These are phyloP conservation scores for Xylaria sp. DNA, from an alignment of 2,329 filamentous ascomycete species.

Conservation along the genomic window DNA sequence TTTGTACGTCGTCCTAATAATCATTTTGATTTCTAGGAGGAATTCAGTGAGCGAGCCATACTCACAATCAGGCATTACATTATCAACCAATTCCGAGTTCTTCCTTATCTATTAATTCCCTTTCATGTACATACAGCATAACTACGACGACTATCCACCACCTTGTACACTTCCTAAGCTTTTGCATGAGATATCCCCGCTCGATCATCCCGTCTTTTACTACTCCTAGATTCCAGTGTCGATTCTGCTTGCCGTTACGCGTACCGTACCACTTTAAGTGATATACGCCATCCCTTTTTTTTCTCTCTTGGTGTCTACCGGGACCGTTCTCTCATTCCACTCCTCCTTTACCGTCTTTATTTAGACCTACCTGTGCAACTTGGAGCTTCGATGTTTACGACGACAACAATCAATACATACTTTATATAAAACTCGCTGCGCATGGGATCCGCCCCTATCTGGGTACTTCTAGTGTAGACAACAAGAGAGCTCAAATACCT, in stretches of 20 bases:
- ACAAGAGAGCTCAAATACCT: not conserved
- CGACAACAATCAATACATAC: not conserved
- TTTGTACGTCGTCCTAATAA: not conserved
- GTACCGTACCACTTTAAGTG: not conserved
- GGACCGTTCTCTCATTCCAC: not conserved
- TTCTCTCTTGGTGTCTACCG: conserved; percentile 5
- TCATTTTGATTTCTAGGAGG: not conserved
- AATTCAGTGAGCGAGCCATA: not conserved
- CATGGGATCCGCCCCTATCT: not conserved
- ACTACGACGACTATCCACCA: no score
- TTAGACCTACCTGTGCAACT: not conserved
- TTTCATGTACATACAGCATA: not conserved
- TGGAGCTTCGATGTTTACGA: not conserved
- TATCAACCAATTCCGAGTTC: not conserved
- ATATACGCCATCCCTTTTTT: conserved; percentile 18
- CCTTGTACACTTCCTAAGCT: not conserved
- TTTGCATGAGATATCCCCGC: conserved; percentile 33
- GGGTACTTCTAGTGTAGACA: not conserved
- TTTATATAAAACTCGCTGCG: not conserved
- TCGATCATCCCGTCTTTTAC: conserved; percentile 30
- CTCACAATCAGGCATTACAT: not conserved
- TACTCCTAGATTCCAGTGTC: conserved; percentile 35
- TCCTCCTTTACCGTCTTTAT: not conserved
- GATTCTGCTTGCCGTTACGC: not conserved
- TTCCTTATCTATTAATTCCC: not conserved